These are phyloP conservation scores for Capronia americana DNA, from an alignment of 2,329 filamentous ascomycete genomes.

Conservation along the genomic window DNA sequence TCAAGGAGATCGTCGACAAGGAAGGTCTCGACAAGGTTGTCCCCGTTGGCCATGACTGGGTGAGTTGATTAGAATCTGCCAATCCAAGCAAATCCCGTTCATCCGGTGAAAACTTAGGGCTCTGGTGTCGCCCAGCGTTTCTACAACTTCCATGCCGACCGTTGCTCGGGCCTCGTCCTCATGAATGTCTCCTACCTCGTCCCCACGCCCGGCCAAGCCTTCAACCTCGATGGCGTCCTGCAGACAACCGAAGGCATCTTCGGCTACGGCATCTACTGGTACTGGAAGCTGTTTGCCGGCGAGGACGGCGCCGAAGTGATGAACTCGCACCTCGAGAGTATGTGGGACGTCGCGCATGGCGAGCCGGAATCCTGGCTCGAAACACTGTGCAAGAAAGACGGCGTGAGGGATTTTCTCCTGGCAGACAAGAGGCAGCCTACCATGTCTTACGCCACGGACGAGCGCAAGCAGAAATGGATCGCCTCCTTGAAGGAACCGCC, in stretches of 20 bases:
- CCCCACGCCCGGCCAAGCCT: slow-evolving; percentile 41
- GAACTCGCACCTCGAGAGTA: slow-evolving; percentile 48
- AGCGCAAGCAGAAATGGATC: slow-evolving; percentile 41
- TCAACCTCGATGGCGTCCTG: slow-evolving; percentile 49
- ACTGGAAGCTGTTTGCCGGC: slow-evolving; percentile 56
- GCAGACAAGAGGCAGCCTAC: slow-evolving; percentile 41
- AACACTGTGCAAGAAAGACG: slow-evolving; percentile 47
- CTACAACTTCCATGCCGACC: slow-evolving; percentile 52
- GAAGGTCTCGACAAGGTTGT: slow-evolving; percentile 48
- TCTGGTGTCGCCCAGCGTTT: slow-evolving; percentile 51
- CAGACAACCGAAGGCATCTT: slow-evolving; percentile 43
- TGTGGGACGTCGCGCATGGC: slow-evolving; percentile 47
- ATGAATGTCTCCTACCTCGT: slow-evolving; percentile 53
- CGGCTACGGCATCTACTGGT: slow-evolving; percentile 50
- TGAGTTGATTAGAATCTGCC: slow-evolving; percentile 1
- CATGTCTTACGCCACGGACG: slow-evolving; percentile 46
- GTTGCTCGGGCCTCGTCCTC: slow-evolving; percentile 51
- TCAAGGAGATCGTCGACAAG: slow-evolving; percentile 50
- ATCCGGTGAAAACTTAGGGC: slow-evolving; percentile 45
- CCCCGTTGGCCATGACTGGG: slow-evolving; percentile 57
- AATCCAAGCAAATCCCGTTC: neutral
- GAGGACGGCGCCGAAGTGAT: slow-evolving; percentile 50
- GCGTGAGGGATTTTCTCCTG: slow-evolving; percentile 43
- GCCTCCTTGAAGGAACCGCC: slow-evolving; percentile 39
- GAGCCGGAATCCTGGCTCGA: slow-evolving; percentile 44